A percentile compares a stretch with the other conserved stretches of the same genome.
Conservation (phyloP, 2,329 filamentous ascomycete genomes). For the Colletotrichum higginsianum region DNA sequence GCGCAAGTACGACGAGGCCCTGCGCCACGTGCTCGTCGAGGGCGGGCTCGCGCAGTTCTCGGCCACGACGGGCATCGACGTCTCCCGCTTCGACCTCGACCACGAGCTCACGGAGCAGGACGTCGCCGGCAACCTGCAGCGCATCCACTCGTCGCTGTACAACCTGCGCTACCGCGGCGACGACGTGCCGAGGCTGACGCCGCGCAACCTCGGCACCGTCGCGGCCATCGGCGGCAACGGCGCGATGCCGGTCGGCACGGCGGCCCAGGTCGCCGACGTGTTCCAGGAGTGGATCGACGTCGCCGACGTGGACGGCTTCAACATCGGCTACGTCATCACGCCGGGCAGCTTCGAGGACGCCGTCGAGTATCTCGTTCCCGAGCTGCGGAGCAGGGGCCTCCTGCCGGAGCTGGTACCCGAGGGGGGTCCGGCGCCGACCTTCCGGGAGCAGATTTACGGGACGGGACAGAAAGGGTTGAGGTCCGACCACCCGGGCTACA, state of each 20-base stretch:
- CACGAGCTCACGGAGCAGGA: slow-evolving; percentile 70
- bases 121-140: slow-evolving; percentile 64
- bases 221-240: slow-evolving; percentile 58
- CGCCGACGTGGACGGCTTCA: slow-evolving; percentile 59
- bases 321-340: slow-evolving; percentile 59
- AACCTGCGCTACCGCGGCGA: slow-evolving; percentile 64
- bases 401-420: slow-evolving; percentile 12
- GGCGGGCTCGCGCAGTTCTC: slow-evolving; percentile 70
- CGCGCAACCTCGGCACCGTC: slow-evolving; percentile 57
- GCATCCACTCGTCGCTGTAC: slow-evolving; percentile 64
- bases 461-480: slow-evolving; percentile 26
- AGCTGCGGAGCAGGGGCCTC: slow-evolving; percentile 47
- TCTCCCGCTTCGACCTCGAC: slow-evolving; percentile 70
- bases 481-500: slow-evolving; percentile 21
- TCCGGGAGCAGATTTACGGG: slow-evolving; percentile 28
- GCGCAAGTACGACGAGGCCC: slow-evolving; percentile 64
- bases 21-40: slow-evolving; percentile 66
- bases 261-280: slow-evolving; percentile 59
- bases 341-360: slow-evolving; percentile 55
- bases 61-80: slow-evolving; percentile 73
- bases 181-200: slow-evolving; percentile 58
- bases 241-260: slow-evolving; percentile 54
- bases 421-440: background rate
- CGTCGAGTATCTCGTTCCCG: slow-evolving; percentile 50
- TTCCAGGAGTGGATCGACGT: slow-evolving; percentile 60